Percentiles rank a stretch among this genome's conserved stretches.
phyloP scores from a whole-genome alignment of 805 yeast genomes.

The Peterozyma toletana region DNA sequence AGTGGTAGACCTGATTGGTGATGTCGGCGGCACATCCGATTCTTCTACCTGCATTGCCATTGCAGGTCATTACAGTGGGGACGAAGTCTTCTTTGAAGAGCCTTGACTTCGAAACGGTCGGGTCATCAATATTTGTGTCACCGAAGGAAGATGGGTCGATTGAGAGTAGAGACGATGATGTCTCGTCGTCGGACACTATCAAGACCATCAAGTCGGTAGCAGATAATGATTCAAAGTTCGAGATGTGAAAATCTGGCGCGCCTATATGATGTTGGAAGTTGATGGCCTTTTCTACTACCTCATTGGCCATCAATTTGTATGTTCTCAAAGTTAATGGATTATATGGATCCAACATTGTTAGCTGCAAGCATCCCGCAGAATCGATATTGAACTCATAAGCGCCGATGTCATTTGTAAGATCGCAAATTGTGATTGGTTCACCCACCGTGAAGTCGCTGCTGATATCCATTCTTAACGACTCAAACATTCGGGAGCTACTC shows the following conservation, averaged over 20 bases:
- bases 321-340: background rate
- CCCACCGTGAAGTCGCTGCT: background rate
- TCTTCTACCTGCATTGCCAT: constrained; percentile 15
- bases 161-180: background rate
- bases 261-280: no score
- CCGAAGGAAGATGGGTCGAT: background rate
- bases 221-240: background rate
- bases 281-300: no score
- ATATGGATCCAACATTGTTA: background rate
- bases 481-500: no score
- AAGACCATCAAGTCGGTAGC: background rate
- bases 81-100: constrained; percentile 8
- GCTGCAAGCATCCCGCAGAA: background rate
- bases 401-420: background rate
- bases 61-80: constrained; percentile 28
- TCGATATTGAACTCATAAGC: background rate
- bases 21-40: constrained; percentile 21
- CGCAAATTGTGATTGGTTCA: background rate
- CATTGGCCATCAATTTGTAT: background rate
- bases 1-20: background rate
- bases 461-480: background rate
- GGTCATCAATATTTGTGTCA: constrained; percentile 1
- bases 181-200: background rate
- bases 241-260: background rate
- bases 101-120: background rate